These are phyloP conservation scores for Mycosarcoma maydis DNA, from an alignment of 1,284 basidiomycete species.

Conservation along the genomic window DNA sequence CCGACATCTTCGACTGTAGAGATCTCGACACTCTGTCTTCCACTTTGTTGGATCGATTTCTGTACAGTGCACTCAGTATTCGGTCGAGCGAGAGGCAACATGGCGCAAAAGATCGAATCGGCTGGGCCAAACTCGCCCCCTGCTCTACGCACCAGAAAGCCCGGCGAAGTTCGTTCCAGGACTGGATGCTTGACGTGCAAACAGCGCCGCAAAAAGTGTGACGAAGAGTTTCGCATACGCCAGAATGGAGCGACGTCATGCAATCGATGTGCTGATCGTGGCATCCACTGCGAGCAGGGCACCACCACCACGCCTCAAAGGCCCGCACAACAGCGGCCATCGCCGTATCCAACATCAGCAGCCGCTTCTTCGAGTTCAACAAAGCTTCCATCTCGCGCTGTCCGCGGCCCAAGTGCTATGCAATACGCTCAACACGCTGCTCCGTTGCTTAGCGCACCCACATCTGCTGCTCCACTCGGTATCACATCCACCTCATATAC, in stretches of 20 bases:
- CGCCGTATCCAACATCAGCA: conserved; percentile 12
- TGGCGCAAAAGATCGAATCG: conserved; percentile 4
- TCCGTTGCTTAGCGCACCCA: background rate
- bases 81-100: too few species aligned
- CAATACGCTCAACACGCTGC: conserved; percentile 5
- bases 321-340: conserved; percentile 9
- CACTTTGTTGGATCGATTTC: too few species aligned
- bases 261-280: conserved; percentile 43
- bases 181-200: conserved; percentile 52
- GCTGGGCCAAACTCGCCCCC: conserved; percentile 27
- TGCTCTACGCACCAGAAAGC: conserved; percentile 29
- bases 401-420: conserved; percentile 13
- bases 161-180: conserved; percentile 49
- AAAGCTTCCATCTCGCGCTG: conserved; percentile 5
- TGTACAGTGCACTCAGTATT: too few species aligned
- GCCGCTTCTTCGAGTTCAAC: conserved; percentile 9
- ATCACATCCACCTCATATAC: background rate
- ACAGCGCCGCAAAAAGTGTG: conserved; percentile 53
- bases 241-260: conserved; percentile 40
- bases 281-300: conserved; percentile 39
- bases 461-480: conserved; percentile 5
- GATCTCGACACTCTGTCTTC: too few species aligned
- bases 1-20: too few species aligned
- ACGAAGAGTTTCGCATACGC: conserved; percentile 47
- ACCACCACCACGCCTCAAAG: conserved; percentile 18